Evolutionary conservation across 768 basidiomycete species (phyloP), one percentile per base, ranked within the genome.

Genomic region (Lyophyllum decastes): DNA sequence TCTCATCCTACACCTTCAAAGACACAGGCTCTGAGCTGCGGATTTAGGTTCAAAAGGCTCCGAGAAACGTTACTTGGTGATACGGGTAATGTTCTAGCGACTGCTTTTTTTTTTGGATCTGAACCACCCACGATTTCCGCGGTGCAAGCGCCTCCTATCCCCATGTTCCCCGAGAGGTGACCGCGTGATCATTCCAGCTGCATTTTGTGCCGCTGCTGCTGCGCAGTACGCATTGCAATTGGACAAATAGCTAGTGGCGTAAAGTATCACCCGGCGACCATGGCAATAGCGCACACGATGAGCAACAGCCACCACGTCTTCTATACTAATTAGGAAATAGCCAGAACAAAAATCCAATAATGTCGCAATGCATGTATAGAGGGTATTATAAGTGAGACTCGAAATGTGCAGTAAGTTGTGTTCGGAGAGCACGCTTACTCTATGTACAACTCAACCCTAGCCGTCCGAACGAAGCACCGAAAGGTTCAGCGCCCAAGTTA

Each of bases 301-400:
- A 54, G n/a, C 30, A 30, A 47, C 34, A 49, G 38, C 44, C 53
- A 26, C 44, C 53, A 26, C 40, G 9, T 48, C 35, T 26, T 45
- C 43, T 54, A 54, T 53, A 52, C 21, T 45, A 22, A 46, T 50
- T 53, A 54, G 9, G 51, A 54, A 58, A 57, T 38, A 30, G 33
- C 46, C 19, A 55, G 27, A 52, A 38, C 33, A 55, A 64, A 56
- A 64, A 60, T 61, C 64, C 61, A 61, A 66, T 62, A 61, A 66
- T 62, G 57, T 58, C 45, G 45, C 40, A 49, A 52, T 53, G 59
- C 58, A 61, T 61, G 64, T 63, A 64, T 63, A 66, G 52, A 62
- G 69, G 70, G 72, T 71, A 72, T 73, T 68, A 69, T 66, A 61
- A n/a, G 52, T 67, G 62, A 59, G 55, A 61, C 50, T 59, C 14